Percentiles rank a stretch among this genome's conserved stretches.
These are phyloP conservation scores for Trifolium dubium DNA, from an alignment of 306 rosid genomes.

Conservation along the genomic window DNA sequence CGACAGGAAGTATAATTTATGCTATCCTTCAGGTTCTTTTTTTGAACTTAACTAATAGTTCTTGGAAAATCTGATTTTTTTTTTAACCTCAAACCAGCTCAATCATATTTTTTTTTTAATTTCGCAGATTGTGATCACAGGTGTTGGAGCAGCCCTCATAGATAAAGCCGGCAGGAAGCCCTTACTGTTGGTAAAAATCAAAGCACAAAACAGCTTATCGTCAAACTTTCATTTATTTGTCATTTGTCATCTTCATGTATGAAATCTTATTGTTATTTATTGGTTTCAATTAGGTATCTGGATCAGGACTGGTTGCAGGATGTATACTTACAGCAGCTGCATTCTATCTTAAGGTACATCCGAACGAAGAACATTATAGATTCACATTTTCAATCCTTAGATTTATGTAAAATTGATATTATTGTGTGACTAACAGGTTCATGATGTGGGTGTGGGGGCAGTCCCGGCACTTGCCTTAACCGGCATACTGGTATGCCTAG, in stretches of 20 bases:
- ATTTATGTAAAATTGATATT: slow-evolving; percentile 19
- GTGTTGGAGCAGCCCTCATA: slow-evolving; percentile 61
- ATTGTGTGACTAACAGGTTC: slow-evolving; percentile 54
- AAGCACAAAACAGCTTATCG: slow-evolving; percentile 6
- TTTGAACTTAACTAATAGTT: slow-evolving; percentile 20
- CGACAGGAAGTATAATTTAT: too few species aligned
- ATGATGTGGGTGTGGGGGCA: slow-evolving; percentile 49
- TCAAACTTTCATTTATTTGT: slow-evolving; percentile 2
- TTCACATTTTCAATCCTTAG: slow-evolving; percentile 29
- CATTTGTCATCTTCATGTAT: neutral
- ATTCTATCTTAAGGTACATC: slow-evolving; percentile 74
- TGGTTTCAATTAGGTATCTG: slow-evolving; percentile 65
- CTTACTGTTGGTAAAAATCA: slow-evolving; percentile 62
- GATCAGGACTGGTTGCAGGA: slow-evolving; percentile 71
- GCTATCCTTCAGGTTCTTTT: slow-evolving; percentile 76
- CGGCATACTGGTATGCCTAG: slow-evolving; percentile 68
- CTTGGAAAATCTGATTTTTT: slow-evolving; percentile 1
- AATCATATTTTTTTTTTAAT: slow-evolving; percentile 26
- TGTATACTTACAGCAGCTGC: slow-evolving; percentile 65
- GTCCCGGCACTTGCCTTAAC: slow-evolving; percentile 68
- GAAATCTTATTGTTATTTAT: slow-evolving; percentile 27
- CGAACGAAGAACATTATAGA: slow-evolving; percentile 11
- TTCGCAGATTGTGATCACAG: slow-evolving; percentile 69
- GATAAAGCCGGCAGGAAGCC: slow-evolving; percentile 91
- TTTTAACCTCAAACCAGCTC: neutral